These are phyloP conservation scores for Telopea speciosissima DNA, from an alignment of 177 flowering plant species.

Conservation along the genomic window DNA sequence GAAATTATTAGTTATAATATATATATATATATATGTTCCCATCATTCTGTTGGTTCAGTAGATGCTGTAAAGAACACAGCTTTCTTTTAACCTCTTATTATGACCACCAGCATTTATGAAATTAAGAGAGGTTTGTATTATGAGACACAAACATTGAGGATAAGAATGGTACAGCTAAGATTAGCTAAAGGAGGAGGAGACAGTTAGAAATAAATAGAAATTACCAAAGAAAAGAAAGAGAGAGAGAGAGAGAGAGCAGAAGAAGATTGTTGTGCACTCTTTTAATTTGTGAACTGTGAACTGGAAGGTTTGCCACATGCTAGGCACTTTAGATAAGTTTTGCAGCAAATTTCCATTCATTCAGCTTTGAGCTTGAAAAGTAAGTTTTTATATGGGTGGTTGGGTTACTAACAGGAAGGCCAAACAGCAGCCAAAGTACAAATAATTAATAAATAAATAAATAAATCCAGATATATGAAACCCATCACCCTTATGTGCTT, in stretches of 20 bases:
- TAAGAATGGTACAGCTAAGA: conserved; percentile 10
- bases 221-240: not conserved
- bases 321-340: conserved; percentile 10
- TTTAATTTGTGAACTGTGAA: not conserved
- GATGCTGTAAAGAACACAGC: no score
- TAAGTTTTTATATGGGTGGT: no score
- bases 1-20: no score
- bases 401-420: no score
- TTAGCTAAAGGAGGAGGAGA: conserved; percentile 5
- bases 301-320: conserved; percentile 31
- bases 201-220: no score
- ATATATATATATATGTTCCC: no score
- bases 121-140: not conserved
- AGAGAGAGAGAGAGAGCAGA: not conserved
- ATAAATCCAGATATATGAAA: not conserved
- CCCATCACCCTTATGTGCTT: conserved; percentile 24
- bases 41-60: no score
- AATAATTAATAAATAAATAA: no score
- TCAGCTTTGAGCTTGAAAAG: conserved; percentile 12
- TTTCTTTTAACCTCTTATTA: no score
- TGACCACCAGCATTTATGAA: no score
- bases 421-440: not conserved
- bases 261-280: not conserved
- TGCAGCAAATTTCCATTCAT: not conserved
- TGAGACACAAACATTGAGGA: conserved; percentile 6